These are phyloP conservation scores for Conticribra guillardii DNA, from an alignment of 108 stramenopile genomes.

Conservation along the genomic window DNA sequence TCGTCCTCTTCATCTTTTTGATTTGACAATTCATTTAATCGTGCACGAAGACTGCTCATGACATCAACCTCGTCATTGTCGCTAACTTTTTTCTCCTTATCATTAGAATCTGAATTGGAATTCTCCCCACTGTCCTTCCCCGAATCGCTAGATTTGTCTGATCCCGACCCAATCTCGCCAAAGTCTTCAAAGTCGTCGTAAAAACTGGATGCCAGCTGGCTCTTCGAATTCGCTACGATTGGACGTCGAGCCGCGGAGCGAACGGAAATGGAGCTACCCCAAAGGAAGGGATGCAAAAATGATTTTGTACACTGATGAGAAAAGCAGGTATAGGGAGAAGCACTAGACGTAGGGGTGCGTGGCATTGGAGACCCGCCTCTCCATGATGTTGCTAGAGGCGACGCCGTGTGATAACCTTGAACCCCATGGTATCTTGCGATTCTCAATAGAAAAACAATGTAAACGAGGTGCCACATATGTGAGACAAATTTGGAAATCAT, in stretches of 20 bases:
- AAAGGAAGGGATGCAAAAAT: no score
- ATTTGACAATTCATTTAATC: conserved; percentile 30
- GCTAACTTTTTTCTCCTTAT: conserved; percentile 24
- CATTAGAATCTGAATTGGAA: neutral
- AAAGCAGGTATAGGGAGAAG: no score
- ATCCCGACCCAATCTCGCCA: conserved; percentile 37
- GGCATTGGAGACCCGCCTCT: no score
- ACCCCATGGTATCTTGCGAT: no score
- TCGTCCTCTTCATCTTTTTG: conserved; percentile 57
- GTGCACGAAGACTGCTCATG: conserved; percentile 46
- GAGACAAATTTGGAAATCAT: no score
- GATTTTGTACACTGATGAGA: no score
- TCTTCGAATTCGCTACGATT: neutral
- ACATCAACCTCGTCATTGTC: conserved; percentile 63
- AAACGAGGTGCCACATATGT: no score
- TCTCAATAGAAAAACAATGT: no score
- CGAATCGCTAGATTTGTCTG: conserved; percentile 3
- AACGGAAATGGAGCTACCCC: neutral
- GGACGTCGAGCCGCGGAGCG: no score
- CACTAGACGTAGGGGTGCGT: no score
- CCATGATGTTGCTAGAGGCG: no score
- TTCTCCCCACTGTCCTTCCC: neutral
- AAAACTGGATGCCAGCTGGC: conserved; percentile 16
- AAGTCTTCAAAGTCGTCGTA: conserved; percentile 71
- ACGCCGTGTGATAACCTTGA: no score